Percentiles rank a stretch among this genome's conserved stretches.
phyloP scores from a whole-genome alignment of 306 rosid genomes.

The Adenanthera pavonina region DNA sequence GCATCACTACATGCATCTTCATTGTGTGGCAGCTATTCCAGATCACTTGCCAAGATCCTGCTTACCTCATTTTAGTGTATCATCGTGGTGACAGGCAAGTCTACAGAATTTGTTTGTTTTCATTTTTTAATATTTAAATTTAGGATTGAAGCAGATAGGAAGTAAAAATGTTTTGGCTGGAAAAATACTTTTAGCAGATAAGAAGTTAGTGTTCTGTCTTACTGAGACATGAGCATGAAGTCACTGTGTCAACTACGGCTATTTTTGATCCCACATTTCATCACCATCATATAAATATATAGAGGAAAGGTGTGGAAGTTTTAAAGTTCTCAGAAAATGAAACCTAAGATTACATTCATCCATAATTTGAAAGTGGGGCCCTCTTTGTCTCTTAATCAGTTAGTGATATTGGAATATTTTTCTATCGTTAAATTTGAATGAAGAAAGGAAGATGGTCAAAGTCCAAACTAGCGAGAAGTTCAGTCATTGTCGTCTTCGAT shows the following conservation, averaged over 20 bases:
- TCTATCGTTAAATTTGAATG: background rate
- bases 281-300: slow-evolving; percentile 2
- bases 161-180: slow-evolving; percentile 2
- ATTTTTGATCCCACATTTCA: background rate
- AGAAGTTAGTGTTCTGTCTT: slow-evolving; percentile 25
- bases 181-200: slow-evolving; percentile 9
- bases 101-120: slow-evolving; percentile 20
- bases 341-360: background rate
- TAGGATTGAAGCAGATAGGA: slow-evolving; percentile 4
- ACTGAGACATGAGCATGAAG: background rate
- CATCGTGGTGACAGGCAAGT: slow-evolving; percentile 65
- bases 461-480: background rate
- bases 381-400: background rate
- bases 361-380: background rate
- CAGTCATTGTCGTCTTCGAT: background rate
- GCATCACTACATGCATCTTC: slow-evolving; percentile 67
- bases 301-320: background rate
- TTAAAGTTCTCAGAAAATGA: background rate
- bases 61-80: slow-evolving; percentile 60
- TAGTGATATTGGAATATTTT: background rate
- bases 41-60: slow-evolving; percentile 72
- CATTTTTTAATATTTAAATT: slow-evolving; percentile 5
- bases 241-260: background rate
- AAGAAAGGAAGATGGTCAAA: slow-evolving; percentile 17
- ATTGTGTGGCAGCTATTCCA: slow-evolving; percentile 64